Evolutionary conservation across 2,329 filamentous ascomycete genomes (phyloP), one percentile per base, ranked within the genome.

Genomic region (Fusarium kyushuense): DNA sequence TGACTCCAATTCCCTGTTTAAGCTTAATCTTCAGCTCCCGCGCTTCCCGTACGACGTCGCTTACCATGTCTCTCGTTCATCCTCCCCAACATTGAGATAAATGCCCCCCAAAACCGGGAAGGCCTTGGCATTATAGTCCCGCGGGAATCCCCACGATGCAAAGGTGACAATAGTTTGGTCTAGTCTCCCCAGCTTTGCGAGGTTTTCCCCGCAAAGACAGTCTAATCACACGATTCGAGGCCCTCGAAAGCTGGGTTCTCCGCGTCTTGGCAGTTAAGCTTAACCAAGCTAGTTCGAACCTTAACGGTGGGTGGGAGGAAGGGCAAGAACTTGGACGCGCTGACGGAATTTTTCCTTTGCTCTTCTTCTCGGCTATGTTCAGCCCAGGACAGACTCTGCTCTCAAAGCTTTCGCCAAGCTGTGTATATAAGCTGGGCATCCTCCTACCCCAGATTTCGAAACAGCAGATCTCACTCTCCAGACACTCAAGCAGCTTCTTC

Each of bases 251-350:
- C 40, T 54, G 40, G 40, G 40, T 54, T 54, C 51, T 54, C 51
- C 51, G 40, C 51, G 51, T 47, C 51, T 33, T 32, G 40, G 51
- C n/a, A 36, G 33, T 46, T 54, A 54, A 54, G 51, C 51, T 54
- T 47, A 54, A 47, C 41, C 16, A 16, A 54, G 47, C 33, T 49
- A 49, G 47, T 25, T n/a, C 33, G 7, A 38, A 58, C 38, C 33
- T 40, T 40, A 56, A 49, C 16, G 30, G 9, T n/a, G 23, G n/a
- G 19, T 12, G 46, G 21, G 21, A 23, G n/a, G 3, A 17, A 49
- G 40, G 21, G 40, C 40, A 16, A 42, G 23, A 42, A 42, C 40
- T 17, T 16, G 19, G 40, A 19, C 41, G 13, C 41, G 14, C 25
- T 14, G 41, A 29, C 41, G 41, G 41, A 33, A 19, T 16, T 49